Conservation (phyloP, 148 eudicot genomes). For the Hydrangea macrophylla region DNA sequence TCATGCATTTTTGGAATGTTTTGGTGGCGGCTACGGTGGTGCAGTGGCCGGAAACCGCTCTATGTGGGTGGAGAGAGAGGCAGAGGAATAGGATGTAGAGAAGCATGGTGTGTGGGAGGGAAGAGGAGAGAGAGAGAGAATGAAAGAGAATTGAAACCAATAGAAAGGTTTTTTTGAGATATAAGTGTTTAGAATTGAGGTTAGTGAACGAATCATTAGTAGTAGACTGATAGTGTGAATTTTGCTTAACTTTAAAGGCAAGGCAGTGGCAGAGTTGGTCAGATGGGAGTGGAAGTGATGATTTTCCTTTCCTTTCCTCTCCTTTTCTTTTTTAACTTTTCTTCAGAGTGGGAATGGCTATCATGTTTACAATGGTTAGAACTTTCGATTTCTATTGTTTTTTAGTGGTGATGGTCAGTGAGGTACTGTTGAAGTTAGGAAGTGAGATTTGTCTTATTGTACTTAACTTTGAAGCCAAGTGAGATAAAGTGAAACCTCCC, state of each 20-base stretch:
- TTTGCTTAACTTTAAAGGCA: constrained; percentile 59
- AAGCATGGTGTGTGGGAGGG: constrained; percentile 27
- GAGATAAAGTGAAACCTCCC: not conserved
- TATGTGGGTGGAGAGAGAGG: constrained; percentile 11
- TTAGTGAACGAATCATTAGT: constrained; percentile 2
- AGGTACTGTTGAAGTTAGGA: not conserved
- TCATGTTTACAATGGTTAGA: too few species aligned
- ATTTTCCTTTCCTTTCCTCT: not conserved
- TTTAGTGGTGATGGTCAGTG: not conserved
- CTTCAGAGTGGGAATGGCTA: too few species aligned
- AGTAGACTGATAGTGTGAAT: not conserved
- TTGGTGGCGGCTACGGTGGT: constrained; percentile 50
- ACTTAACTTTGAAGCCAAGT: not conserved
- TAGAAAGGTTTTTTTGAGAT: constrained; percentile 12
- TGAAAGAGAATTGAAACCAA: not conserved
- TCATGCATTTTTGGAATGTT: constrained; percentile 73
- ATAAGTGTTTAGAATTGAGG: constrained; percentile 9
- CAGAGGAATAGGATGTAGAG: constrained; percentile 26
- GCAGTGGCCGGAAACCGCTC: constrained; percentile 48
- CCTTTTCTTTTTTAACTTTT: too few species aligned
- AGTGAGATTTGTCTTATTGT: not conserved
- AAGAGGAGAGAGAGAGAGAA: constrained; percentile 1
- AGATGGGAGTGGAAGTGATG: constrained; percentile 3
- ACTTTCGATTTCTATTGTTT: not conserved
- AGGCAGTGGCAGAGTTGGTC: constrained; percentile 13